A percentile compares a stretch with the other conserved stretches of the same genome.
These are phyloP conservation scores for Nakazawaea populi DNA, from an alignment of 805 yeast genomes.

Conservation along the genomic window DNA sequence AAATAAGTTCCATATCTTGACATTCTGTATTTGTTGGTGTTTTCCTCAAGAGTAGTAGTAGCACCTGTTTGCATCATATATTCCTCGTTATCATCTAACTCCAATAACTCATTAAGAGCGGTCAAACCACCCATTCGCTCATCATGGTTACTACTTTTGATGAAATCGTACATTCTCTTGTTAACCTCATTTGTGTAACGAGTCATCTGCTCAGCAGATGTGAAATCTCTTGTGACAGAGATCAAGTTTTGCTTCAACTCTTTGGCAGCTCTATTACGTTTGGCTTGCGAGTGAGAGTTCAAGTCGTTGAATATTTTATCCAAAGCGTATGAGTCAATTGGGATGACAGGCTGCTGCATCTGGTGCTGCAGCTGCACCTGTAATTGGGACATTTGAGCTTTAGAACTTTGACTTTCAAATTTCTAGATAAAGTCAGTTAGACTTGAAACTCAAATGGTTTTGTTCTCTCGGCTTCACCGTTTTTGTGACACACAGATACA, in stretches of 20 bases:
- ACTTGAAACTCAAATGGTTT: too few species aligned
- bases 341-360: not conserved
- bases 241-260: constrained; percentile 68
- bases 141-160: constrained; percentile 64
- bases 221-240: constrained; percentile 65
- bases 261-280: constrained; percentile 51
- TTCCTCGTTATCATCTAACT: constrained; percentile 65
- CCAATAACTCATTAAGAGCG: constrained; percentile 84
- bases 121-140: constrained; percentile 87
- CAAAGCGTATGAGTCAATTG: constrained; percentile 44
- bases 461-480: not conserved
- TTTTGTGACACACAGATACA: not conserved
- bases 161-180: constrained; percentile 67
- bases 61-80: constrained; percentile 30
- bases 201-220: constrained; percentile 75
- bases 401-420: not conserved
- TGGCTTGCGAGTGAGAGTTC: constrained; percentile 35
- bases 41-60: constrained; percentile 47
- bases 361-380: constrained; percentile 2
- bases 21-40: constrained; percentile 64
- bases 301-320: constrained; percentile 49
- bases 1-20: constrained; percentile 89
- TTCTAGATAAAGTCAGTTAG: too few species aligned
- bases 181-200: constrained; percentile 81
- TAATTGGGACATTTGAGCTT: constrained; percentile 6